phyloP scores from a whole-genome alignment of 805 yeast species.

The Brettanomyces nanus region DNA sequence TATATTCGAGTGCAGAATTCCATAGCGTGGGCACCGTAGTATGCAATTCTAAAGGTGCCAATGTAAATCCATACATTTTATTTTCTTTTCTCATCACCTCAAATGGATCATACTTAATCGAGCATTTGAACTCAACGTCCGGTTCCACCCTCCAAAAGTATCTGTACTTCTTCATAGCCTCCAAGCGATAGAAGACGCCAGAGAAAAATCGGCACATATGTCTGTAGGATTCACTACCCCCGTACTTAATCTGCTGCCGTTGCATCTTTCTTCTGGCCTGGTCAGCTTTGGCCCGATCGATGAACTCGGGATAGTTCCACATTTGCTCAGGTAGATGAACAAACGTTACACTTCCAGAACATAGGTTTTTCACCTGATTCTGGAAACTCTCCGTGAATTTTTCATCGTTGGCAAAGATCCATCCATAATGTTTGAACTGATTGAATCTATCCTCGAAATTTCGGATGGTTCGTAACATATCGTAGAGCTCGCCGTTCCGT shows the following conservation, averaged over 20 bases:
- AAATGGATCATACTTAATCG: constrained; percentile 69
- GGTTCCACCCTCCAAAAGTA: constrained; percentile 87
- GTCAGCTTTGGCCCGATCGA: constrained; percentile 32
- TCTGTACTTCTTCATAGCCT: constrained; percentile 48
- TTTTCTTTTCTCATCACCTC: constrained; percentile 61
- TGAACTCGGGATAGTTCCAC: constrained; percentile 42
- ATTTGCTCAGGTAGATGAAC: constrained; percentile 43
- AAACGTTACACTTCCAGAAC: constrained; percentile 38
- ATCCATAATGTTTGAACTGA: constrained; percentile 72
- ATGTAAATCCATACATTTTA: constrained; percentile 69
- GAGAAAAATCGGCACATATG: constrained; percentile 82
- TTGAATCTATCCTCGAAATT: constrained; percentile 69
- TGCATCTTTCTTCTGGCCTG: constrained; percentile 31
- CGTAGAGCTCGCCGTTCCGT: constrained; percentile 56
- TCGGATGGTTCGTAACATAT: constrained; percentile 46
- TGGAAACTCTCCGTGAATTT: constrained; percentile 73
- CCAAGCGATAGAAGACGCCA: constrained; percentile 54
- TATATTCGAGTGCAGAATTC: constrained; percentile 59
- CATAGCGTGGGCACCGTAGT: constrained; percentile 57
- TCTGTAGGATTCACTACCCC: constrained; percentile 56
- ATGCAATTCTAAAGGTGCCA: constrained; percentile 65
- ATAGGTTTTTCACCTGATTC: constrained; percentile 36
- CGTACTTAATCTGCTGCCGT: constrained; percentile 47
- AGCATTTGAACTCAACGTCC: constrained; percentile 56
- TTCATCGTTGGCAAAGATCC: constrained; percentile 88